Percentiles rank a stretch among this genome's conserved stretches.
Evolutionary conservation across 1,284 basidiomycete genomes (phyloP).

Genomic region (Lentinula novae-zelandiae): DNA sequence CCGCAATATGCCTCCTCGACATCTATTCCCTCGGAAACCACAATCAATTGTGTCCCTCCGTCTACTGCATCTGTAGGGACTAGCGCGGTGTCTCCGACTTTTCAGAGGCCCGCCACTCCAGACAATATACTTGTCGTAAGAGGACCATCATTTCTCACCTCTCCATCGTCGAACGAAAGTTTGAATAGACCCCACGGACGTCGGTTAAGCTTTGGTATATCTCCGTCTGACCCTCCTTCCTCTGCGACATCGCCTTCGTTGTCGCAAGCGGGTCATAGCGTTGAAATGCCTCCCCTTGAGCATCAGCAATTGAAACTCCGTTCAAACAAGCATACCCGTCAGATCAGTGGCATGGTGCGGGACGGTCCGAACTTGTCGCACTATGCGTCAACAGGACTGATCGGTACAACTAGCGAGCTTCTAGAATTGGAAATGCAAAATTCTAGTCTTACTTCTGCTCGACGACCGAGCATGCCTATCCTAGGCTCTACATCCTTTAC

Average conservation of each 20-base stretch:
- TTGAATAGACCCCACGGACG: slow-evolving; percentile 1
- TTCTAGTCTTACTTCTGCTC: slow-evolving; percentile 16
- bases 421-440: slow-evolving; percentile 5
- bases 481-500: slow-evolving; percentile 12
- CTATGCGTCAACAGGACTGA: slow-evolving; percentile 11
- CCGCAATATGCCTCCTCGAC: slow-evolving; percentile 23
- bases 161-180: slow-evolving; percentile 15
- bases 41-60: slow-evolving; percentile 15
- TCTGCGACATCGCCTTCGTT: slow-evolving; percentile 18
- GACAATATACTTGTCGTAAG: background rate
- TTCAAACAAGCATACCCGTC: slow-evolving; percentile 14
- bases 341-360: background rate
- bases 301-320: slow-evolving; percentile 1
- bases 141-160: slow-evolving; percentile 1
- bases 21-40: slow-evolving; percentile 25
- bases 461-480: slow-evolving; percentile 28
- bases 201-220: slow-evolving; percentile 18
- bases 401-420: slow-evolving; percentile 6
- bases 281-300: background rate
- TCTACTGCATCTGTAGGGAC: background rate
- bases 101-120: background rate
- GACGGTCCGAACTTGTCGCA: slow-evolving; percentile 10
- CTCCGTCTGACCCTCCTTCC: slow-evolving; percentile 22
- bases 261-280: slow-evolving; percentile 12
- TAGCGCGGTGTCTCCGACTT: background rate